Conservation (phyloP, 805 yeast genomes). For the Candida silvicultrix region DNA sequence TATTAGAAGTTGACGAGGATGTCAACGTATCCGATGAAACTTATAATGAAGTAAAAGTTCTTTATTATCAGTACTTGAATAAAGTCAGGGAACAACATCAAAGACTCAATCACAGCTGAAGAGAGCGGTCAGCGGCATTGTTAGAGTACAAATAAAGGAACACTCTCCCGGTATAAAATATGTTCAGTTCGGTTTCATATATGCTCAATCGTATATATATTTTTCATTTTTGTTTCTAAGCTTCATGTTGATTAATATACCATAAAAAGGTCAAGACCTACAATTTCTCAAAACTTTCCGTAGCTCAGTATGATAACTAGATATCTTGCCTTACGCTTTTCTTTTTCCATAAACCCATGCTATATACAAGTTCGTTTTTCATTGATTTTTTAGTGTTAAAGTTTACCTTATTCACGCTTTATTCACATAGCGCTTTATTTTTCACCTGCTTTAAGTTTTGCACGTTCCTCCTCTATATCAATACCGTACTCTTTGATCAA, state of each 20-base stretch:
- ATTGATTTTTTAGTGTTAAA: too few species aligned
- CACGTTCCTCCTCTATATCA: slow-evolving; percentile 40
- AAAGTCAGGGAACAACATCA: background rate
- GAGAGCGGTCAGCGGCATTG: background rate
- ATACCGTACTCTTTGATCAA: slow-evolving; percentile 64
- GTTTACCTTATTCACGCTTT: too few species aligned
- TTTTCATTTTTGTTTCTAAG: too few species aligned
- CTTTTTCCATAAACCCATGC: background rate
- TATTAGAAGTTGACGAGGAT: slow-evolving; percentile 5
- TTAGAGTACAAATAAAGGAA: too few species aligned
- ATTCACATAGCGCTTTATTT: background rate
- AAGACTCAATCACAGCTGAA: too few species aligned
- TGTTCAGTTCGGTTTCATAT: too few species aligned
- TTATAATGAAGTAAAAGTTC: slow-evolving; percentile 2
- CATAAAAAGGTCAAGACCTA: too few species aligned
- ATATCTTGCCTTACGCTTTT: background rate
- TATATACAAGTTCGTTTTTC: background rate
- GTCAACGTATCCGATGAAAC: slow-evolving; percentile 3
- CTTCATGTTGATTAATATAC: too few species aligned
- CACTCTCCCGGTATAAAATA: too few species aligned
- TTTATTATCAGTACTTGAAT: slow-evolving; percentile 2
- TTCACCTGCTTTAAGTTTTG: slow-evolving; percentile 22
- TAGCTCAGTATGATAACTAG: background rate
- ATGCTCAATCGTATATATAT: too few species aligned
- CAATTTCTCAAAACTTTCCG: background rate